Base-by-base conservation (phyloP, 169 alveolate species). In the Besnoitia besnoiti region DNA sequence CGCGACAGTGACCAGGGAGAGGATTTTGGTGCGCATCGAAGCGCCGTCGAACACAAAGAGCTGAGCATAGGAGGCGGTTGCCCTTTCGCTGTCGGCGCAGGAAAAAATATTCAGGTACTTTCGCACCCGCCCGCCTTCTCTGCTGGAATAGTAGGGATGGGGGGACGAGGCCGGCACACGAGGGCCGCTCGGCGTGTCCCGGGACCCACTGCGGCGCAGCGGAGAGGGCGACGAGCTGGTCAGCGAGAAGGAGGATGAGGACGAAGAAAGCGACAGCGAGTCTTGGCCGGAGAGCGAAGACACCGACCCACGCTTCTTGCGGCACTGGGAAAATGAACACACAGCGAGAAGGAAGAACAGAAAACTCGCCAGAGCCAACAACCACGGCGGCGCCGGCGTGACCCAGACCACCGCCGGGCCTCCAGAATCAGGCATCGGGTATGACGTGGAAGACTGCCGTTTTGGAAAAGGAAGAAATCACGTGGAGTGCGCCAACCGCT, bases 311-410 rank as follows among this genome's bases (percentile, higher is more conserved):
- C 80, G 7, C 59, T 37, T 77, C 87, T 40, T 39, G 33, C 87
- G 87, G 47, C 40, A 77, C 59, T 42, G 87, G 37, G 59, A 44
- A 42, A 40, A 37, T 4, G 87, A 37, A 37, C 35, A 77, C 37
- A 39, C 16, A 10, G 61, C 49, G 33, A 77, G 47, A 4, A 39
- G 59, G 35, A 77, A 77, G 30, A 77, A 77, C 1, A 42, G 40
- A 30, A 8, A 0, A 24, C 87, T 77, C 40, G 59, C 2, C 49
- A 40, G 0, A 2, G 33, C 87, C 37, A 77, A n/a, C 44, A 77
- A 55, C 87, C 87, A 77, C 21, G 40, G 1, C 49, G 87, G 87
- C 40, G 87, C 87, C 0, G 87, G 87, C 5, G 87, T 8, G 21
- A 55, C 49, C 87, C 87, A 77, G 37, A 40, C 47, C 40, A 77